These are phyloP conservation scores for Aureobasidium subglaciale DNA, from an alignment of 2,329 filamentous ascomycete genomes.

Conservation along the genomic window DNA sequence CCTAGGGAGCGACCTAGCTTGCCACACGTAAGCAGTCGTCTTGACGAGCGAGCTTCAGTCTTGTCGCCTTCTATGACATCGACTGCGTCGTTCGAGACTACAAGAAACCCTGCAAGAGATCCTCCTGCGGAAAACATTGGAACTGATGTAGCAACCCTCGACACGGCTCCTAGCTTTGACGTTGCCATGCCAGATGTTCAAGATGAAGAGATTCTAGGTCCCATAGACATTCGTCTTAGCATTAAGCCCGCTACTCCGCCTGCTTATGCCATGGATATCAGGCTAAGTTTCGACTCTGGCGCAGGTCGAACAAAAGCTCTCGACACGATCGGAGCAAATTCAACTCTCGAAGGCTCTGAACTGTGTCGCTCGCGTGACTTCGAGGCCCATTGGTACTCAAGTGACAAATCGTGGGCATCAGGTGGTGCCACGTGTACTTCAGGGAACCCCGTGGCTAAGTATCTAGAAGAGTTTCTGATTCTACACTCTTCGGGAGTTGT, in stretches of 20 bases:
- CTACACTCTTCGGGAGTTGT: slow-evolving; percentile 20
- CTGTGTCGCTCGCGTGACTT: slow-evolving; percentile 11
- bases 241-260: neutral
- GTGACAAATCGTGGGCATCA: slow-evolving; percentile 2
- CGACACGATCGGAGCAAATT: neutral
- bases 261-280: neutral
- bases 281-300: neutral
- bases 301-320: neutral
- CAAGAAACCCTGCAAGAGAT: neutral
- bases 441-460: neutral
- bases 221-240: neutral
- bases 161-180: neutral
- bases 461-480: slow-evolving; percentile 21
- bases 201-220: neutral
- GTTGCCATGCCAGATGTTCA: neutral
- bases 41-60: neutral
- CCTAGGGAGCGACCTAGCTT: neutral
- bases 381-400: slow-evolving; percentile 4
- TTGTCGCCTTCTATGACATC: neutral
- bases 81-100: neutral
- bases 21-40: neutral
- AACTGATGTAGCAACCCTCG: neutral
- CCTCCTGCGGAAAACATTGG: neutral
- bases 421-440: neutral
- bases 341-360: neutral